Evolutionary conservation across 371 early-diverging fungal species (phyloP).

Genomic region (Mucor racemosus): DNA sequence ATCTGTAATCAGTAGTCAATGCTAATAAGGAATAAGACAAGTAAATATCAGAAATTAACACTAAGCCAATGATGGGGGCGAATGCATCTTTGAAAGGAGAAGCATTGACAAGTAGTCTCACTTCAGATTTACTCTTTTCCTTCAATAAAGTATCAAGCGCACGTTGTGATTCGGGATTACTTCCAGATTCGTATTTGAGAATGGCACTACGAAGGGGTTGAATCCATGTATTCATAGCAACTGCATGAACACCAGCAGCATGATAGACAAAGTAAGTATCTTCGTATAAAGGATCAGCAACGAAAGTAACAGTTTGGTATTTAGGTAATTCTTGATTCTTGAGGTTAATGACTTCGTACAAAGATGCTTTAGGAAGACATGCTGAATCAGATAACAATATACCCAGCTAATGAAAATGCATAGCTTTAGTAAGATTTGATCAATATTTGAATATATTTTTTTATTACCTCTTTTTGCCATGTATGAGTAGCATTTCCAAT

Average conservation of each 20-base stretch:
- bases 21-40: slow-evolving; percentile 46
- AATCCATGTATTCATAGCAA: slow-evolving; percentile 35
- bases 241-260: slow-evolving; percentile 39
- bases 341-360: slow-evolving; percentile 39
- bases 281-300: slow-evolving; percentile 36
- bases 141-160: slow-evolving; percentile 26
- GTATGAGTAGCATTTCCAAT: slow-evolving; percentile 1
- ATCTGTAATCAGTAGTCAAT: slow-evolving; percentile 29
- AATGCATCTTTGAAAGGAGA: slow-evolving; percentile 26
- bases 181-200: slow-evolving; percentile 10
- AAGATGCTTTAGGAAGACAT: slow-evolving; percentile 39
- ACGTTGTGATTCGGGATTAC: slow-evolving; percentile 1
- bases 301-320: slow-evolving; percentile 27
- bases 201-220: slow-evolving; percentile 26
- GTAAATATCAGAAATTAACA: slow-evolving; percentile 40
- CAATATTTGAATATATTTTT: no score
- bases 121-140: slow-evolving; percentile 24
- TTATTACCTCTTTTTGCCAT: slow-evolving; percentile 37
- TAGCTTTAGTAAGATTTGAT: neutral
- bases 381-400: slow-evolving; percentile 24
- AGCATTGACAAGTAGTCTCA: slow-evolving; percentile 25
- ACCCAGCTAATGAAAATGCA: slow-evolving; percentile 19
- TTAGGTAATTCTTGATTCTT: slow-evolving; percentile 2
- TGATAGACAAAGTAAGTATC: slow-evolving; percentile 48
- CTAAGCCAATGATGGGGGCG: slow-evolving; percentile 41